Percentiles rank a stretch among this genome's conserved stretches.
Conservation (phyloP, 352 stramenopile species). For the Globisporangium canariense region DNA sequence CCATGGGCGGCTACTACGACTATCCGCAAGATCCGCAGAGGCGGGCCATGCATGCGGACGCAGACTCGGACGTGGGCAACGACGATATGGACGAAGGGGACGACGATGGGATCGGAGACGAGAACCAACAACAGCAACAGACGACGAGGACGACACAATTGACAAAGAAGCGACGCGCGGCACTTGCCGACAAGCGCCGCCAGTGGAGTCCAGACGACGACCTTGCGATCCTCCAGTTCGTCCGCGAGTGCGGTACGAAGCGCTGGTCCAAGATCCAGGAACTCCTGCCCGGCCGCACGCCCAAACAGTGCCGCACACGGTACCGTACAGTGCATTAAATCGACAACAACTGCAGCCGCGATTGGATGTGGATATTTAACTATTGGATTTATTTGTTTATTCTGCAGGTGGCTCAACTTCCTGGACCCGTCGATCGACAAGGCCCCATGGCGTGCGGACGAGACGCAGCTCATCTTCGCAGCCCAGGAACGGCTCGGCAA, state of each 20-base stretch:
- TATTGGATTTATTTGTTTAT: background rate
- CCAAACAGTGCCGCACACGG: slow-evolving; percentile 96
- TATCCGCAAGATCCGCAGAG: background rate
- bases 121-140: background rate
- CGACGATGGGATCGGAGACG: slow-evolving; percentile 1
- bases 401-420: slow-evolving; percentile 89
- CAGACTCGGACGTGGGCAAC: background rate
- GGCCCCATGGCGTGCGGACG: slow-evolving; percentile 88
- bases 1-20: background rate
- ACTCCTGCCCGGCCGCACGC: slow-evolving; percentile 90
- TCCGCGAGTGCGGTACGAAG: slow-evolving; percentile 71
- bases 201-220: slow-evolving; percentile 70
- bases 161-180: background rate
- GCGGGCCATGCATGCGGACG: background rate
- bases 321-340: slow-evolving; percentile 19
- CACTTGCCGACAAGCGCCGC: slow-evolving; percentile 35
- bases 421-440: slow-evolving; percentile 93
- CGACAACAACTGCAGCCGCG: no score
- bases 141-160: background rate
- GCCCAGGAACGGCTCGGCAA: slow-evolving; percentile 87
- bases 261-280: slow-evolving; percentile 93
- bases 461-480: slow-evolving; percentile 85
- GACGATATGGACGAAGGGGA: slow-evolving; percentile 9
- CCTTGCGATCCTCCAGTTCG: slow-evolving; percentile 64
- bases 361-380: background rate